Conservation (phyloP, 345 rosid genomes). For the Geranium rotundifolium region DNA sequence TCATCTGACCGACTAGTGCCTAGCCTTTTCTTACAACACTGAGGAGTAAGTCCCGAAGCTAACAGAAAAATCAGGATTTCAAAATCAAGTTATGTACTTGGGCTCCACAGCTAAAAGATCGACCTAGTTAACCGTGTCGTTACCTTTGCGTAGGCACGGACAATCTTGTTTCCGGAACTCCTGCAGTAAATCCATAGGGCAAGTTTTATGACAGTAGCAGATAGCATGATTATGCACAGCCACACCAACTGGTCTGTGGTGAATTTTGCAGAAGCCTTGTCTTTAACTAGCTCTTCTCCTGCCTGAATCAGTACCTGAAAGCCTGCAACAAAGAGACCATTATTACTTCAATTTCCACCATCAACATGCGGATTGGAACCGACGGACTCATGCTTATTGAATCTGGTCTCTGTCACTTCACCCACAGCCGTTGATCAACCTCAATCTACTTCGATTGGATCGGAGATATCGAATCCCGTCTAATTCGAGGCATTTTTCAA, state of each 20-base stretch:
- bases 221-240: conserved; percentile 66
- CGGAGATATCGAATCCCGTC: too few species aligned
- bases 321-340: conserved; percentile 29
- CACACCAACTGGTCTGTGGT: conserved; percentile 37
- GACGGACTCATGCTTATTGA: too few species aligned
- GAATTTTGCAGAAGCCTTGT: conserved; percentile 42
- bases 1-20: too few species aligned
- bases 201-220: conserved; percentile 69
- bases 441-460: too few species aligned
- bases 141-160: conserved; percentile 92
- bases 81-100: not conserved
- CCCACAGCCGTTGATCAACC: too few species aligned
- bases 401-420: too few species aligned
- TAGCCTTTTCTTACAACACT: too few species aligned
- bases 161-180: conserved; percentile 62
- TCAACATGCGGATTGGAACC: too few species aligned
- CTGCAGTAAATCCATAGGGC: conserved; percentile 81
- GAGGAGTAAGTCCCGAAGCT: too few species aligned
- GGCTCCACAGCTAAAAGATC: not conserved
- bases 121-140: not conserved
- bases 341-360: not conserved
- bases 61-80: too few species aligned
- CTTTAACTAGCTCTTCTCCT: conserved; percentile 38
- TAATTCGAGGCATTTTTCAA: too few species aligned
- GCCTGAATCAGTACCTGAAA: conserved; percentile 77